A percentile compares a stretch with the other conserved stretches of the same genome.
phyloP scores from a whole-genome alignment of 176 grass and related monocot genomes.

The Luzula sylvatica region DNA sequence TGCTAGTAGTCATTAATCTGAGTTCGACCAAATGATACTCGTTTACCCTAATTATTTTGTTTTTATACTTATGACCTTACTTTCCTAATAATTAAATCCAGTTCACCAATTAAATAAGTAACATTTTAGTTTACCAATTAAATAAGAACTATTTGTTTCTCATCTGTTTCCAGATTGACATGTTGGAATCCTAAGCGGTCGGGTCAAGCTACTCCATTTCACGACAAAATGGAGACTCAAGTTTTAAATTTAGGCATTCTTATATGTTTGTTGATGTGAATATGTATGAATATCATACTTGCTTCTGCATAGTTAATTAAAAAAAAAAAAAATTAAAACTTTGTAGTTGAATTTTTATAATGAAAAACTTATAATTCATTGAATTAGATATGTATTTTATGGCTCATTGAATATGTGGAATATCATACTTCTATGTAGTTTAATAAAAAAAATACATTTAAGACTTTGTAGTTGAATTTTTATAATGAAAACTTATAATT shows the following conservation, averaged over 20 bases:
- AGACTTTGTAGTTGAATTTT: too few species aligned
- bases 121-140: too few species aligned
- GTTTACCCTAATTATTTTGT: neutral
- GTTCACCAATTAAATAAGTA: conserved; percentile 17
- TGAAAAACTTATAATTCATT: neutral
- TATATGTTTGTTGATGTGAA: too few species aligned
- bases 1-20: neutral
- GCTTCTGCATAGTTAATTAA: neutral
- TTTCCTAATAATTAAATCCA: conserved; percentile 4
- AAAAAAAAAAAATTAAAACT: neutral
- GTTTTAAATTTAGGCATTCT: too few species aligned
- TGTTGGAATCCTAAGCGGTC: conserved; percentile 33
- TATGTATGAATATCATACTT: too few species aligned
- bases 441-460: too few species aligned
- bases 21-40: neutral
- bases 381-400: neutral
- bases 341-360: neutral
- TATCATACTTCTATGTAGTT: too few species aligned
- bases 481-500: too few species aligned
- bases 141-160: conserved; percentile 8
- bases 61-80: neutral
- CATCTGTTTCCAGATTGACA: conserved; percentile 25
- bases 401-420: neutral
- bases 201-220: neutral
- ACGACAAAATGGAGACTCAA: neutral